These are phyloP conservation scores for Hanseniaspora jakobsenii DNA, from an alignment of 805 yeast species.

Conservation along the genomic window DNA sequence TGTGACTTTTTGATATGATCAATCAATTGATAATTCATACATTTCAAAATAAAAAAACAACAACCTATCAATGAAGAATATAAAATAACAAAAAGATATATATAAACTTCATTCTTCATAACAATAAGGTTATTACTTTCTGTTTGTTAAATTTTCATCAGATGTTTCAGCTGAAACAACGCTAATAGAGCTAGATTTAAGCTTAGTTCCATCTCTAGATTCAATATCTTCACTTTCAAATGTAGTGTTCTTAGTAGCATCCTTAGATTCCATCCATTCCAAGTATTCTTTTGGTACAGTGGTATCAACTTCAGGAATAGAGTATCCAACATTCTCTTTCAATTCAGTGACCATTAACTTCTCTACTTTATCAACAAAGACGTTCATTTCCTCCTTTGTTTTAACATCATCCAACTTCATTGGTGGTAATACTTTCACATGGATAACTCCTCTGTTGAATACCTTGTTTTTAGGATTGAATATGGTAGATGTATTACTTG, in stretches of 20 bases:
- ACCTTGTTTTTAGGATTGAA: conserved; percentile 47
- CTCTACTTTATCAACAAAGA: conserved; percentile 45
- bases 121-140: too few relatives aligned
- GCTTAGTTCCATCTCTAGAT: not conserved
- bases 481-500: conserved; percentile 69
- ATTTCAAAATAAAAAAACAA: too few relatives aligned
- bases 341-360: conserved; percentile 41
- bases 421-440: conserved; percentile 71
- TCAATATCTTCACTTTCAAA: conserved; percentile 13
- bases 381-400: conserved; percentile 57
- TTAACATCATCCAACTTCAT: conserved; percentile 52
- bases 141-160: too few relatives aligned
- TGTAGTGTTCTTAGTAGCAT: not conserved
- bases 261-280: conserved; percentile 11
- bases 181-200: not conserved
- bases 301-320: conserved; percentile 27
- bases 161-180: not conserved
- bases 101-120: too few relatives aligned
- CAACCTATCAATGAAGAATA: too few relatives aligned
- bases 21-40: too few relatives aligned
- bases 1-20: too few relatives aligned
- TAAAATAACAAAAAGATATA: too few relatives aligned
- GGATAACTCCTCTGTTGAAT: conserved; percentile 69
- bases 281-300: conserved; percentile 23
- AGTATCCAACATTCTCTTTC: conserved; percentile 29